These are phyloP conservation scores for Flaveria robusta DNA, from an alignment of 129 eudicot genomes.

Conservation along the genomic window DNA sequence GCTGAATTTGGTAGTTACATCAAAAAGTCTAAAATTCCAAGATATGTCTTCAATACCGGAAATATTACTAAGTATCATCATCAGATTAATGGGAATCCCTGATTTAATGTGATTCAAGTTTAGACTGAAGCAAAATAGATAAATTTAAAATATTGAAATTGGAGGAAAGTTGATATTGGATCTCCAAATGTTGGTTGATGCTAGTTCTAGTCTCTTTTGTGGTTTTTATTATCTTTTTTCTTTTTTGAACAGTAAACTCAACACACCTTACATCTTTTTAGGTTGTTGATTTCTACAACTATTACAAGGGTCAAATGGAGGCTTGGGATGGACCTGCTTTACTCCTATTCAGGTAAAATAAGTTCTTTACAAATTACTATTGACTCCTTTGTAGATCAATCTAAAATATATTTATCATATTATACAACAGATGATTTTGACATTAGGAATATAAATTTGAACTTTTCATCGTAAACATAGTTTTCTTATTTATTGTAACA, in stretches of 20 bases:
- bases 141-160: background rate
- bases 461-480: conserved; percentile 19
- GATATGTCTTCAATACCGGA: background rate
- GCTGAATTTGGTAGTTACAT: background rate
- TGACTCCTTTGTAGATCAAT: conserved; percentile 1
- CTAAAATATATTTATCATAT: conserved; percentile 5
- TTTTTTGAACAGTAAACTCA: background rate
- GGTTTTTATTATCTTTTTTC: background rate
- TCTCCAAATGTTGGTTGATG: background rate
- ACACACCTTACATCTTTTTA: conserved; percentile 20
- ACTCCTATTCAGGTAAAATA: conserved; percentile 78
- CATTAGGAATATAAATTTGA: background rate
- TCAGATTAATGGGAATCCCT: background rate
- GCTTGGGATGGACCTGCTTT: conserved; percentile 99
- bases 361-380: conserved; percentile 2
- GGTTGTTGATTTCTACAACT: conserved; percentile 92
- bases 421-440: background rate
- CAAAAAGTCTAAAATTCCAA: background rate
- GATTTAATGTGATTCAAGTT: background rate
- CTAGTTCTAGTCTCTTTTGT: conserved; percentile 20
- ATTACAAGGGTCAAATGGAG: conserved; percentile 99
- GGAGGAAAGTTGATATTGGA: background rate
- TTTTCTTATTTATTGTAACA: conserved; percentile 16
- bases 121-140: background rate
- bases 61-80: background rate